Conservation (phyloP, 1,284 basidiomycete species). For the Marasmius sp. region DNA sequence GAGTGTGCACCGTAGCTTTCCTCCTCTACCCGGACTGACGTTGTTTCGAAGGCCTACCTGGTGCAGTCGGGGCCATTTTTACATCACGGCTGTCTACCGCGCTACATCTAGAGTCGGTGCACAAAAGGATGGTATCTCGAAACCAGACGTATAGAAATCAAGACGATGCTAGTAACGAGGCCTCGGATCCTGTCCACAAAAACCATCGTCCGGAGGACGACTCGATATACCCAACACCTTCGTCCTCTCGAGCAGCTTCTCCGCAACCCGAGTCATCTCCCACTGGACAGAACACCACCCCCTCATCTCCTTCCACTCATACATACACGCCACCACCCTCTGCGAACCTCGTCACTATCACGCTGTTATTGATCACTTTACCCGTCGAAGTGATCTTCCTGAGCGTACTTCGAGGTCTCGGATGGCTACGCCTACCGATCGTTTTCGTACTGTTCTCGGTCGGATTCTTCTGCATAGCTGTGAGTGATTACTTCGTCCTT, state of each 20-base stretch:
- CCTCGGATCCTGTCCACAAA: neutral
- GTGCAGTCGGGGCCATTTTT: conserved; percentile 89
- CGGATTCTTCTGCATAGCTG: conserved; percentile 72
- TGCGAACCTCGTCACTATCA: conserved; percentile 56
- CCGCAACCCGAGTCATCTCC: neutral
- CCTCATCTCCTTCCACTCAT: conserved; percentile 13
- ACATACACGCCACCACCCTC: conserved; percentile 36
- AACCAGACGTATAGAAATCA: neutral
- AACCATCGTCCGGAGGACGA: neutral
- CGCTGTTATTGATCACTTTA: conserved; percentile 71
- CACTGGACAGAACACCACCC: conserved; percentile 7
- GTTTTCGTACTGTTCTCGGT: conserved; percentile 67
- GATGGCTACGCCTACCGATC: conserved; percentile 75
- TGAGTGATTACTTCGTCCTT: conserved; percentile 37
- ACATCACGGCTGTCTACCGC: conserved; percentile 80
- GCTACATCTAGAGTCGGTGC: conserved; percentile 77
- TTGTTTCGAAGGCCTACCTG: conserved; percentile 39
- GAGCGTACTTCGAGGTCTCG: conserved; percentile 58
- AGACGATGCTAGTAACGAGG: no score
- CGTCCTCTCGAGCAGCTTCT: conserved; percentile 25
- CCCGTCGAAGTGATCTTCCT: conserved; percentile 81
- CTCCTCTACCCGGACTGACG: neutral
- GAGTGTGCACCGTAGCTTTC: conserved; percentile 55
- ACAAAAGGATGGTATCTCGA: conserved; percentile 78
- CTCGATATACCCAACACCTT: conserved; percentile 45